Percentiles rank a stretch among this genome's conserved stretches.
Evolutionary conservation across 192 early-diverging fungal genomes (phyloP).

Genomic region (Chytriomyces confervae): DNA sequence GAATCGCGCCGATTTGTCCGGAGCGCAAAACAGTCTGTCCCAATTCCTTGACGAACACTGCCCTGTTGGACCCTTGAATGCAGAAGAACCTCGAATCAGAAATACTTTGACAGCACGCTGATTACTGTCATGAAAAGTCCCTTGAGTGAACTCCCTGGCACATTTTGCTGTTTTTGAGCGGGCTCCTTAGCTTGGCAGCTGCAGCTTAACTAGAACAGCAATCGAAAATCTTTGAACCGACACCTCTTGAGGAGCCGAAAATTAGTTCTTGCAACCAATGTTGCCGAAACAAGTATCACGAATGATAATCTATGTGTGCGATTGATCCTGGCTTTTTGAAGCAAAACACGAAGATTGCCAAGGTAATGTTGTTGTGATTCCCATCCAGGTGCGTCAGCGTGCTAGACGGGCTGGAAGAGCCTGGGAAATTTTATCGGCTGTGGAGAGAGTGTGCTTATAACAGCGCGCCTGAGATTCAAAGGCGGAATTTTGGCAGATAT

Average conservation of each 20-base stretch:
- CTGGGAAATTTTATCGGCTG: constrained; percentile 96
- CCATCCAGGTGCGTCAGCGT: constrained; percentile 92
- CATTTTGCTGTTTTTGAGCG: constrained; percentile 93
- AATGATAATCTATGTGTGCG: constrained; percentile 93
- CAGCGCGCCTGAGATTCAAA: constrained; percentile 94
- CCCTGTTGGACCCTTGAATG: constrained; percentile 94
- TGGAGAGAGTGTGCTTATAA: constrained; percentile 94
- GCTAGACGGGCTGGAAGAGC: constrained; percentile 95
- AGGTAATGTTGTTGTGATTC: constrained; percentile 95
- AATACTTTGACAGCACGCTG: constrained; percentile 90
- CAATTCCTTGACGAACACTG: constrained; percentile 93
- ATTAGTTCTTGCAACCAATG: constrained; percentile 96
- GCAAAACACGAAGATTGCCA: constrained; percentile 90
- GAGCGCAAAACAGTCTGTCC: constrained; percentile 67
- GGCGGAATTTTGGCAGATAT: constrained; percentile 93
- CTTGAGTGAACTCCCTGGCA: constrained; percentile 89
- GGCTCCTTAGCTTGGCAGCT: constrained; percentile 97
- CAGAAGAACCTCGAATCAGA: constrained; percentile 92
- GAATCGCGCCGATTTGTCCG: background rate
- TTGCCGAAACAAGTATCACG: constrained; percentile 98
- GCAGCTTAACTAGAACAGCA: constrained; percentile 86
- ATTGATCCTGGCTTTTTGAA: constrained; percentile 99
- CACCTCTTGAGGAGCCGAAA: constrained; percentile 91
- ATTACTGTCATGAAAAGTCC: constrained; percentile 98
- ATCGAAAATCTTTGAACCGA: constrained; percentile 94